Evolutionary conservation across 257 asterid genomes (phyloP).

Genomic region (Solanum dulcamara): DNA sequence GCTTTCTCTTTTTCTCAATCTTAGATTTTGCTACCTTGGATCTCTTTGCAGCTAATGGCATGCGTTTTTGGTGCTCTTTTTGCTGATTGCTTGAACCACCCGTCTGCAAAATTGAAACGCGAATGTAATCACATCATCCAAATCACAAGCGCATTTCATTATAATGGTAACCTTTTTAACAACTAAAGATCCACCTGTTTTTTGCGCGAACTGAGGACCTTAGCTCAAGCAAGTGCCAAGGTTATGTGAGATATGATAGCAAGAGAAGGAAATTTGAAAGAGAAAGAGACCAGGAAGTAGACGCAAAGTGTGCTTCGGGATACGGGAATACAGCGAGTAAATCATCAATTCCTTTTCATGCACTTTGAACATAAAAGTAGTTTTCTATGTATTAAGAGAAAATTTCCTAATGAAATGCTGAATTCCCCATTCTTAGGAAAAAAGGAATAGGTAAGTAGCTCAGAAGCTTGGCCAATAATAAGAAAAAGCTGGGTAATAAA

Average conservation of each 20-base stretch:
- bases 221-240: not conserved
- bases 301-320: too few species aligned
- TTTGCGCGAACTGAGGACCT: not conserved
- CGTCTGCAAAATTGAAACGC: conserved; percentile 32
- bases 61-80: conserved; percentile 60
- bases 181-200: not conserved
- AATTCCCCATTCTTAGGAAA: not conserved
- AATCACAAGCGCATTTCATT: not conserved
- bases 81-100: conserved; percentile 75
- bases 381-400: not conserved
- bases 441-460: not conserved
- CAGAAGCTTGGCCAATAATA: not conserved
- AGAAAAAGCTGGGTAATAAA: not conserved
- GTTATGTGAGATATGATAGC: not conserved
- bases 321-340: too few species aligned
- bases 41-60: conserved; percentile 76
- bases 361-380: not conserved
- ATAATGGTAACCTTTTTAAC: not conserved
- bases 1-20: conserved; percentile 35
- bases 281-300: not conserved
- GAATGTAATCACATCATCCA: not conserved
- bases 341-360: too few species aligned
- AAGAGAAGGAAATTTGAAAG: not conserved
- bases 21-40: conserved; percentile 35
- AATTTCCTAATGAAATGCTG: not conserved